Conservation (phyloP, 208 protist genomes). For the Crithidia fasciculata region DNA sequence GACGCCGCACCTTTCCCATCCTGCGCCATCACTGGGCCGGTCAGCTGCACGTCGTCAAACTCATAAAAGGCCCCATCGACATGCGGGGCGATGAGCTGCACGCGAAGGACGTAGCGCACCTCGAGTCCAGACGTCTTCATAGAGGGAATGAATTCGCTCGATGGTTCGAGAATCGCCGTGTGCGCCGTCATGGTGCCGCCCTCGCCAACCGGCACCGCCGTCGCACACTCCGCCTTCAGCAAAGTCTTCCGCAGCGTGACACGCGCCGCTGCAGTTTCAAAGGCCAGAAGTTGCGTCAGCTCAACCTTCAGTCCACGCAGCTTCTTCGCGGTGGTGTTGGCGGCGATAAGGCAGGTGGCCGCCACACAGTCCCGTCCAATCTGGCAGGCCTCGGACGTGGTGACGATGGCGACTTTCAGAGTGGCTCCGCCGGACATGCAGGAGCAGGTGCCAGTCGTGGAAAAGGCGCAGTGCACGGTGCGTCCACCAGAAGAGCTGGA, state of each 20-base stretch:
- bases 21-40: not conserved
- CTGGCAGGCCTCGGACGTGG: not conserved
- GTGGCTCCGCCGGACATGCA: slow-evolving; percentile 8
- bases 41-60: slow-evolving; percentile 28
- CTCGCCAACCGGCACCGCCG: slow-evolving; percentile 5
- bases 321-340: slow-evolving; percentile 24
- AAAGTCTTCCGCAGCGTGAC: slow-evolving; percentile 14
- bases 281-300: slow-evolving; percentile 32
- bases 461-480: slow-evolving; percentile 7
- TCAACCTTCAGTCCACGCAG: slow-evolving; percentile 13
- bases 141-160: slow-evolving; percentile 23
- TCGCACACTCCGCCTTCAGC: slow-evolving; percentile 2
- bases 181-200: slow-evolving; percentile 1
- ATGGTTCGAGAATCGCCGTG: not conserved
- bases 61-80: slow-evolving; percentile 17
- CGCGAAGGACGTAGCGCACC: slow-evolving; percentile 35
- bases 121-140: slow-evolving; percentile 29
- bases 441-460: slow-evolving; percentile 3
- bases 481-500: not conserved
- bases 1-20: slow-evolving; percentile 1
- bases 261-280: slow-evolving; percentile 24
- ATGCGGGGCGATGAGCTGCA: slow-evolving; percentile 15
- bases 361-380: slow-evolving; percentile 14
- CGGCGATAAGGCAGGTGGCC: slow-evolving; percentile 11
- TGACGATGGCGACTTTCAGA: slow-evolving; percentile 13